Evolutionary conservation across 306 rosid genomes (phyloP).

Genomic region (Dalbergia oliveri): DNA sequence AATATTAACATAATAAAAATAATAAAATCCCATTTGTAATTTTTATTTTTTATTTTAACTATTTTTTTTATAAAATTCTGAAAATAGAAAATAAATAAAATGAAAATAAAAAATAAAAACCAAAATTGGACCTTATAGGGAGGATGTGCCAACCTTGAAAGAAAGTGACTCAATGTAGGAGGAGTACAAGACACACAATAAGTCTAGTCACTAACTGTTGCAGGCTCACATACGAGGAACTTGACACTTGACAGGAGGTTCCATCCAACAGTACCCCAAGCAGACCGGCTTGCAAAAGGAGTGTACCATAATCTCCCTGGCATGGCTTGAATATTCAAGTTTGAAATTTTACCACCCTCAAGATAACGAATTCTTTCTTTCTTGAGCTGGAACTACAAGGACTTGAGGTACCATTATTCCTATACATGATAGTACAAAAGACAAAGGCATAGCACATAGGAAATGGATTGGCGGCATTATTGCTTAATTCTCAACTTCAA

Average conservation of each 20-base stretch:
- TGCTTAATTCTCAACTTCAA: neutral
- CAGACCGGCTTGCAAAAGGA: neutral
- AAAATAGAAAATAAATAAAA: too few relatives aligned
- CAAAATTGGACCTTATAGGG: neutral
- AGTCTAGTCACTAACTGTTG: conserved; percentile 39
- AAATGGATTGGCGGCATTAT: neutral
- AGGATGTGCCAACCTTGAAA: conserved; percentile 23
- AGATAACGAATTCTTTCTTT: neutral
- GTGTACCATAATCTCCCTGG: neutral
- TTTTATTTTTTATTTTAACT: too few relatives aligned
- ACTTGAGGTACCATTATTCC: conserved; percentile 11
- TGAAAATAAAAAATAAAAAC: too few relatives aligned
- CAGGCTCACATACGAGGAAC: conserved; percentile 23
- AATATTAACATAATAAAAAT: too few relatives aligned
- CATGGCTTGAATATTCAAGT: conserved; percentile 9
- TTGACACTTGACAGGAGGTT: conserved; percentile 16
- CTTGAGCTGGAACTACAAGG: neutral
- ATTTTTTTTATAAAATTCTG: too few relatives aligned
- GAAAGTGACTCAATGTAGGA: conserved; percentile 24
- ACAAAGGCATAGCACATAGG: neutral
- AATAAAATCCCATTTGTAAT: too few relatives aligned
- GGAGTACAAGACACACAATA: conserved; percentile 9
- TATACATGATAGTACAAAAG: neutral
- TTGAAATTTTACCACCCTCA: conserved; percentile 25
- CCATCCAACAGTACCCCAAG: conserved; percentile 22